Evolutionary conservation across 306 rosid genomes (phyloP).

Genomic region (Cucurbita maxima): DNA sequence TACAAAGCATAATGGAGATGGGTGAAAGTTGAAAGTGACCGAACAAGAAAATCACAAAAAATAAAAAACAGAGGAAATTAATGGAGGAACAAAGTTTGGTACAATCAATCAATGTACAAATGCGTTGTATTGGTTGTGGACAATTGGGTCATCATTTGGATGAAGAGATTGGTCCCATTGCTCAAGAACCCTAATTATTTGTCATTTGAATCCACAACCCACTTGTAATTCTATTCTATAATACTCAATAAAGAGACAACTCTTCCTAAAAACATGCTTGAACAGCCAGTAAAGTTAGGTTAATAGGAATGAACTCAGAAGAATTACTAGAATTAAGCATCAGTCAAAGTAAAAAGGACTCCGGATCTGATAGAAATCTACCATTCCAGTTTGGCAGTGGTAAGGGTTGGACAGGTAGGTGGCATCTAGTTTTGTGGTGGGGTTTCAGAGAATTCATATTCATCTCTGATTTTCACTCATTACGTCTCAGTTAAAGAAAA

Average conservation of each 20-base stretch:
- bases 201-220: conserved; percentile 6
- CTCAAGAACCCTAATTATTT: not conserved
- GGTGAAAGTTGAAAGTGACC: conserved; percentile 6
- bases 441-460: not conserved
- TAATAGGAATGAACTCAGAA: not conserved
- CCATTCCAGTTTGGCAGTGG: not conserved
- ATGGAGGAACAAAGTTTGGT: conserved; percentile 5
- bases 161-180: conserved; percentile 3
- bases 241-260: not conserved
- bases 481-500: not conserved
- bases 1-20: not conserved
- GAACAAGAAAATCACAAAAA: not conserved
- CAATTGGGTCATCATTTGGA: conserved; percentile 3
- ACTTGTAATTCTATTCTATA: conserved; percentile 1
- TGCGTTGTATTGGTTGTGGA: conserved; percentile 2
- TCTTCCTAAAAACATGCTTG: not conserved
- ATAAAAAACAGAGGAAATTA: not conserved
- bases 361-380: not conserved
- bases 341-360: not conserved
- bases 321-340: not conserved
- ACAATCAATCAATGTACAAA: conserved; percentile 1
- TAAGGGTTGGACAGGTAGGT: not conserved
- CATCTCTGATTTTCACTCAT: conserved; percentile 8
- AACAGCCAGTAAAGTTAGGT: not conserved
- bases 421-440: not conserved